Evolutionary conservation across 2,329 filamentous ascomycete species (phyloP).

Genomic region (Aspergillus sp.): DNA sequence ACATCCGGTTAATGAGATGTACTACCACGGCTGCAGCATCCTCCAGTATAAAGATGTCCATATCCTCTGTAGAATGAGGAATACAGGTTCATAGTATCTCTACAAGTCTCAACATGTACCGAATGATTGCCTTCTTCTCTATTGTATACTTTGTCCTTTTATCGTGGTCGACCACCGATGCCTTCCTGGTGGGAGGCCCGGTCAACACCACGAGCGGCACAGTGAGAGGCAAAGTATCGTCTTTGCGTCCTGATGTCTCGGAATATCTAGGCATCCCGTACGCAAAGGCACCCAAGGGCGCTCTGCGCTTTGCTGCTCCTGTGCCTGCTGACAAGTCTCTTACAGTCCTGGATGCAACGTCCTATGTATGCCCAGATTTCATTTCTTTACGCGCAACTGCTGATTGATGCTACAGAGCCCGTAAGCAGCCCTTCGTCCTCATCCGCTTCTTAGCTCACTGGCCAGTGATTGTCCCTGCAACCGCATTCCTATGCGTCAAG

Average conservation of each 20-base stretch:
- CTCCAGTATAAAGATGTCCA: background rate
- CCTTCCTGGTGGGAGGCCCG: background rate
- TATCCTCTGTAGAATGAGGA: background rate
- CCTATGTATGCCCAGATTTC: background rate
- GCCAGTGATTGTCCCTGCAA: conserved; percentile 3
- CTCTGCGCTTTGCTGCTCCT: conserved; percentile 2
- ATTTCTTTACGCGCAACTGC: background rate
- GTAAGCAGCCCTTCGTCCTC: background rate
- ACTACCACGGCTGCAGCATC: background rate
- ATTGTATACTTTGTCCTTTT: background rate
- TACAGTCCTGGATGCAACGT: conserved; percentile 2
- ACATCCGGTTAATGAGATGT: background rate
- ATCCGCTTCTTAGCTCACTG: background rate
- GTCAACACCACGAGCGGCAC: conserved; percentile 3
- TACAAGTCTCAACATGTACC: background rate
- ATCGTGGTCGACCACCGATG: background rate
- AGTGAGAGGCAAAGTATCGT: background rate
- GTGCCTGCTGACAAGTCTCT: background rate
- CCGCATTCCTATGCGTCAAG: conserved; percentile 1
- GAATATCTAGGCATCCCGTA: conserved; percentile 6
- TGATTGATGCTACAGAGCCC: background rate
- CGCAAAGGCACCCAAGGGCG: conserved; percentile 1
- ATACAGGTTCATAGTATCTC: background rate
- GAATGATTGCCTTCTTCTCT: background rate
- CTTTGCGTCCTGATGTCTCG: conserved; percentile 2